A percentile compares a stretch with the other conserved stretches of the same genome.
Conservation (phyloP, 2,329 filamentous ascomycete species). For the Coccinonectria pachysandricola region DNA sequence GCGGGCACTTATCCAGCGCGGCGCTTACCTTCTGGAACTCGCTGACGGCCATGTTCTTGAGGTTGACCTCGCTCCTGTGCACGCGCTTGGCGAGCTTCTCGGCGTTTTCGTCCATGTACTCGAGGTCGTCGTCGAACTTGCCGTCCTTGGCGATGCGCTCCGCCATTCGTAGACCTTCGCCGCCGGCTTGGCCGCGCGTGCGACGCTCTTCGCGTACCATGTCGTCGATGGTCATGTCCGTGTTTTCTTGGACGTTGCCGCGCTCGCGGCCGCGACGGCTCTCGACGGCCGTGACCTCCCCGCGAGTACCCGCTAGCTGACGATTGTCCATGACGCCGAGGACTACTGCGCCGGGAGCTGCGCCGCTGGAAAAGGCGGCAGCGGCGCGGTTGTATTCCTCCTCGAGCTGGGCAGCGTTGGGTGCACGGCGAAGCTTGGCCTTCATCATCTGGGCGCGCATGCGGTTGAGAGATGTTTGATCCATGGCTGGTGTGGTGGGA, state of each 20-base stretch:
- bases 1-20: constrained; percentile 75
- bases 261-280: constrained; percentile 77
- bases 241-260: constrained; percentile 78
- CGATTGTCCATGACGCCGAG: constrained; percentile 83
- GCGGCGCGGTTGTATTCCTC: constrained; percentile 72
- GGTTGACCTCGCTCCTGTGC: constrained; percentile 76
- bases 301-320: constrained; percentile 63
- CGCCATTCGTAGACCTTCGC: constrained; percentile 73
- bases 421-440: constrained; percentile 71
- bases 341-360: constrained; percentile 55
- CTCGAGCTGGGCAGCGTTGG: constrained; percentile 68
- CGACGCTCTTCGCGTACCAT: constrained; percentile 93
- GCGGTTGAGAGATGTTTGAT: constrained; percentile 75
- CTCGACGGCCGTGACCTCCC: constrained; percentile 66
- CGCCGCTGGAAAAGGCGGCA: constrained; percentile 47
- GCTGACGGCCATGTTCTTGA: constrained; percentile 76
- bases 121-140: constrained; percentile 84
- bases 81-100: constrained; percentile 77
- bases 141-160: constrained; percentile 89
- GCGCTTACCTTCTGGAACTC: constrained; percentile 86
- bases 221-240: constrained; percentile 92
- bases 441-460: constrained; percentile 94
- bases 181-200: constrained; percentile 65
- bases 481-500: constrained; percentile 34
- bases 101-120: constrained; percentile 97